Base-by-base conservation (phyloP, 2,329 filamentous ascomycete species). In the Penicillium hesseltinei region DNA sequence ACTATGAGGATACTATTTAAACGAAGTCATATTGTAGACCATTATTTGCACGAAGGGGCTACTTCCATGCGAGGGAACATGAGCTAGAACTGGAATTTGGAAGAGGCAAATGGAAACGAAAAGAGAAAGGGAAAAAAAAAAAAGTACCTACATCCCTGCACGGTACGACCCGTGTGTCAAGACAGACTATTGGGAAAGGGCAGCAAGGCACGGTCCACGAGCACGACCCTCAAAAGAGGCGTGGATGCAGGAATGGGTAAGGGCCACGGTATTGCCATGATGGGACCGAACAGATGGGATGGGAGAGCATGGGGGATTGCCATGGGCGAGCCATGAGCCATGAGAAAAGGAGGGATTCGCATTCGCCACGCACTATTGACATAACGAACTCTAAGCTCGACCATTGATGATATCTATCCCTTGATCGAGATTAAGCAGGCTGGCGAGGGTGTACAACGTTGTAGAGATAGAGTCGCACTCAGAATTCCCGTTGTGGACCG, bases 321-420 rank as follows among this genome's bases (percentile, higher is more conserved):
- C 53, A 51, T 47, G 50, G 44, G 49, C 29, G 19, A 45, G 50
- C 54, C 56, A 43, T 46, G 52, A 47, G 29, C 29, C 8, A 33
- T 46, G 21, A 38, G 51, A 40, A 17, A 29, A 29, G 19, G 27
- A 51, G 36, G 19, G 9, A 23, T 31, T 51, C 4, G 13, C 36
- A 33, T 27, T 5, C 45, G n/a, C 51, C 45, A 54, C 42, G 33
- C 48, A 57, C 57, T 64, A 63, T 59, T 62, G 44, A 53, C 57
- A 56, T 58, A 43, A 21, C 31, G 38, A 57, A 62, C 57, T 61
- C 46, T 60, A 60, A 44, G 17, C 21, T 42, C 2, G 13, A 35
- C 40, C 15, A 21, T 25, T 31, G 46, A 9, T 35, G n/a, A 48
- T 39, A 6, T 25, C 33, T 44, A 63, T 59, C 62, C 62, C 60